These are phyloP conservation scores for Patellaria atrata DNA, from an alignment of 495 filamentous ascomycete species.

Conservation along the genomic window DNA sequence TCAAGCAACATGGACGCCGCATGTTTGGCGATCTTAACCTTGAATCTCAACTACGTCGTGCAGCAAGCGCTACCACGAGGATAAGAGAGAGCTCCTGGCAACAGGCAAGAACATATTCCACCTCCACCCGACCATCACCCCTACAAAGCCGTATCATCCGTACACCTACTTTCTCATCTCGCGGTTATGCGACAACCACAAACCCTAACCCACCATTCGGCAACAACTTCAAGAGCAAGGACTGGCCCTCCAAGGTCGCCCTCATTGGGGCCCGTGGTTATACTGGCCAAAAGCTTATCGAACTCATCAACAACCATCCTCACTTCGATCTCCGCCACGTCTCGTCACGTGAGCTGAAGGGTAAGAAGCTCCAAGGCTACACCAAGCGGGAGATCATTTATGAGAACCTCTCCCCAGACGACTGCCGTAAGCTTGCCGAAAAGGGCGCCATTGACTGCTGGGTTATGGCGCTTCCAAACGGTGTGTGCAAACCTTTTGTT, in stretches of 20 bases:
- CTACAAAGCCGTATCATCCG: too few species aligned
- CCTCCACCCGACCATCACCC: conserved; percentile 2
- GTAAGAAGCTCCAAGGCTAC: conserved; percentile 83
- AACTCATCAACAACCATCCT: conserved; percentile 79
- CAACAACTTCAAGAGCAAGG: conserved; percentile 75
- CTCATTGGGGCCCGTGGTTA: conserved; percentile 94
- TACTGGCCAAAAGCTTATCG: conserved; percentile 87
- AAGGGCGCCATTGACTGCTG: conserved; percentile 92
- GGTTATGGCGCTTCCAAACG: conserved; percentile 97
- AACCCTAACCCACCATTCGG: conserved; percentile 98
- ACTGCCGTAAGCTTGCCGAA: conserved; percentile 80
- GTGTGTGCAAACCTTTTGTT: conserved; percentile 91
- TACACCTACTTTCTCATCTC: conserved; percentile 16
- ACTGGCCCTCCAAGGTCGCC: conserved; percentile 66
- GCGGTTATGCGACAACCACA: conserved; percentile 47
- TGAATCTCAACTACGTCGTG: conserved; percentile 66
- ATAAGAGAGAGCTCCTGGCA: conserved; percentile 33
- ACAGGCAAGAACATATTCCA: conserved; percentile 20
- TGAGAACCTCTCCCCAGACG: conserved; percentile 79
- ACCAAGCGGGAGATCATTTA: conserved; percentile 87
- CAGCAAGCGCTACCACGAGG: conserved; percentile 48
- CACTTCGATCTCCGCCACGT: conserved; percentile 88
- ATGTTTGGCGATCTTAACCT: conserved; percentile 90
- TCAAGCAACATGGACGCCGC: conserved; percentile 64
- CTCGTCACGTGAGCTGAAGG: conserved; percentile 84